These are phyloP conservation scores for Nymphaea colorata DNA, from an alignment of 164 flowering plant species.

Conservation along the genomic window DNA sequence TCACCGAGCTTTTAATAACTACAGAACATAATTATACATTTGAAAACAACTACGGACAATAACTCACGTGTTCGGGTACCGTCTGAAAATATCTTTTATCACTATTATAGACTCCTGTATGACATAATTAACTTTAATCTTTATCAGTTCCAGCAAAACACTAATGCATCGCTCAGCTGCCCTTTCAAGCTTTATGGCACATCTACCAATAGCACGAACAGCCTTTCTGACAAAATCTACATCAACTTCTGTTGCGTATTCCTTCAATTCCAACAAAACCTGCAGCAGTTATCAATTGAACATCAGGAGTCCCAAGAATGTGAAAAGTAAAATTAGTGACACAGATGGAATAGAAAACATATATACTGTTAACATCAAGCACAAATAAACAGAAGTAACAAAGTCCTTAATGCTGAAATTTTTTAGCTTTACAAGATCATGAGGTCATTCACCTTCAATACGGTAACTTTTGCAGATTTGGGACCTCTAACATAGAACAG, in stretches of 20 bases:
- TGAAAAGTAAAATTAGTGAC: background rate
- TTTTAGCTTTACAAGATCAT: too few relatives aligned
- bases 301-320: background rate
- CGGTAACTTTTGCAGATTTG: too few relatives aligned
- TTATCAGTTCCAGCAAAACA: slow-evolving; percentile 94
- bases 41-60: background rate
- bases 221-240: slow-evolving; percentile 99
- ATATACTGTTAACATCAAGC: too few relatives aligned
- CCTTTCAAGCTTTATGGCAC: slow-evolving; percentile 96
- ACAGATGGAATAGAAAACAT: background rate
- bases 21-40: too few relatives aligned
- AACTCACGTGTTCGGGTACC: slow-evolving; percentile 95
- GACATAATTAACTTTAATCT: slow-evolving; percentile 97
- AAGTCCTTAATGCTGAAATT: too few relatives aligned
- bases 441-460: too few relatives aligned
- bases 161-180: slow-evolving; percentile 99
- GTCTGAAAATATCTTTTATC: slow-evolving; percentile 93
- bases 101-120: slow-evolving; percentile 99
- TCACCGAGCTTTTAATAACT: too few relatives aligned
- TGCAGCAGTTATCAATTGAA: slow-evolving; percentile 10
- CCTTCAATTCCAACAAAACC: slow-evolving; percentile 97
- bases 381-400: too few relatives aligned
- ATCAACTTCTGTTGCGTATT: slow-evolving; percentile 99
- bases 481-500: too few relatives aligned
- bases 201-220: slow-evolving; percentile 98